These are phyloP conservation scores for Austroboletus festivus DNA, from an alignment of 768 basidiomycete species.

Conservation along the genomic window DNA sequence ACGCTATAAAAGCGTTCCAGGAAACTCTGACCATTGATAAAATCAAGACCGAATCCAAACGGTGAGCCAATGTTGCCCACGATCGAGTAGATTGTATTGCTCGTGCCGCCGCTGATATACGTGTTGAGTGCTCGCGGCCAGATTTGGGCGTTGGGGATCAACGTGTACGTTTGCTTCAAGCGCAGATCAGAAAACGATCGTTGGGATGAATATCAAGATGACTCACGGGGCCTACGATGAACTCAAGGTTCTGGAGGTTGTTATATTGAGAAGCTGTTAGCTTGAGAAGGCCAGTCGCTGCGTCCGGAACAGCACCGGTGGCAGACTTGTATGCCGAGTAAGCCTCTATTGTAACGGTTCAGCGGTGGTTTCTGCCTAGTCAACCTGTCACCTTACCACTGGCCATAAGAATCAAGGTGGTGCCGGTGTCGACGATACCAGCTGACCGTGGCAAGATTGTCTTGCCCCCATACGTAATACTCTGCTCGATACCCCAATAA, in stretches of 20 bases:
- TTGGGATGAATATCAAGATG: neutral
- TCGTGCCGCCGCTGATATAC: slow-evolving; percentile 39
- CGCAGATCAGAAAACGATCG: neutral
- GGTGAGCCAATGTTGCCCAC: slow-evolving; percentile 36
- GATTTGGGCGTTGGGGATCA: slow-evolving; percentile 43
- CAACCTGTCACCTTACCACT: slow-evolving; percentile 30
- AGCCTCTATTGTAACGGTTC: slow-evolving; percentile 27
- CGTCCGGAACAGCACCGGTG: slow-evolving; percentile 41
- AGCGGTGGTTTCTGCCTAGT: neutral
- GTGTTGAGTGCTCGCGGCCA: slow-evolving; percentile 44
- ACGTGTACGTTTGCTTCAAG: slow-evolving; percentile 30
- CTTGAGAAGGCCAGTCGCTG: slow-evolving; percentile 45
- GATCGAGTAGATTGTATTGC: slow-evolving; percentile 37
- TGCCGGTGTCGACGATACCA: slow-evolving; percentile 41
- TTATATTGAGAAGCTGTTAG: slow-evolving; percentile 50
- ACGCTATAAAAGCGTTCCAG: slow-evolving; percentile 66
- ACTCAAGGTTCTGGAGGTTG: slow-evolving; percentile 53
- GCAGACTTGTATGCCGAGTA: slow-evolving; percentile 41
- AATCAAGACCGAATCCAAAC: slow-evolving; percentile 48
- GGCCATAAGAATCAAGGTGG: slow-evolving; percentile 49
- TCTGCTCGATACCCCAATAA: neutral
- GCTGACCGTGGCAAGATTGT: neutral
- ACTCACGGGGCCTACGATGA: slow-evolving; percentile 50
- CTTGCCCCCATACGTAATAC: neutral
- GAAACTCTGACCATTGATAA: slow-evolving; percentile 55